Evolutionary conservation across 768 basidiomycete species (phyloP).

Genomic region (Boletus tomentosulus): DNA sequence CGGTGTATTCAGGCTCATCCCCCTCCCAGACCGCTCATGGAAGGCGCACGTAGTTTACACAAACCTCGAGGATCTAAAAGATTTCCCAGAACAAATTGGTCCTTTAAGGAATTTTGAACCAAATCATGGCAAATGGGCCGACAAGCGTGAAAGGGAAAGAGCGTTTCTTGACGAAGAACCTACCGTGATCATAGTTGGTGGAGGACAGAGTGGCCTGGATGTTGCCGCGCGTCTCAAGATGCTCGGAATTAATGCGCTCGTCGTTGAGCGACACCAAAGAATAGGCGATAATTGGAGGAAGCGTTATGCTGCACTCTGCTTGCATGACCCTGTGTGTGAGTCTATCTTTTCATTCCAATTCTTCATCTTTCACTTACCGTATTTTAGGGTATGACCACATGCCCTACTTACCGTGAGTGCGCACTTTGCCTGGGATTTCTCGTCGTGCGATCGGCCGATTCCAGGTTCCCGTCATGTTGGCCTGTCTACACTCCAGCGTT

Average conservation of each 20-base stretch:
- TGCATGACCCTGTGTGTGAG: slow-evolving; percentile 33
- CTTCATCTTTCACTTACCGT: neutral
- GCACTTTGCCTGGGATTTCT: neutral
- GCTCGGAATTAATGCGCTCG: slow-evolving; percentile 16
- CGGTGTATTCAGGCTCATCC: slow-evolving; percentile 47
- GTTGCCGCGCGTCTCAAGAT: slow-evolving; percentile 52
- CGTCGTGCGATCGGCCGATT: neutral
- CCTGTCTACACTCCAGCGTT: slow-evolving; percentile 52
- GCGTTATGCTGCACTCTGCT: slow-evolving; percentile 26
- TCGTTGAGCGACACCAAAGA: slow-evolving; percentile 25
- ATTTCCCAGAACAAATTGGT: slow-evolving; percentile 42
- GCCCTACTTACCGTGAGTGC: slow-evolving; percentile 51
- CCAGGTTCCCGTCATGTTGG: slow-evolving; percentile 59
- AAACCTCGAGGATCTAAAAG: slow-evolving; percentile 47
- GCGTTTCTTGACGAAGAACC: slow-evolving; percentile 41
- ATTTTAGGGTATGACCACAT: slow-evolving; percentile 44
- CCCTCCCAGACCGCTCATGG: slow-evolving; percentile 39
- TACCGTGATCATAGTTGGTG: slow-evolving; percentile 48
- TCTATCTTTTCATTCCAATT: neutral
- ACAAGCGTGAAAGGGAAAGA: slow-evolving; percentile 23
- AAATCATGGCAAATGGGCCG: slow-evolving; percentile 30
- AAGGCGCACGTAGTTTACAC: slow-evolving; percentile 48
- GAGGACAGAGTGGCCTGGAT: slow-evolving; percentile 52
- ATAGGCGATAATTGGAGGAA: slow-evolving; percentile 32
- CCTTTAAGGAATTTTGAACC: slow-evolving; percentile 40